Conservation (phyloP, 257 asterid genomes). For the Rehmannia glutinosa region DNA sequence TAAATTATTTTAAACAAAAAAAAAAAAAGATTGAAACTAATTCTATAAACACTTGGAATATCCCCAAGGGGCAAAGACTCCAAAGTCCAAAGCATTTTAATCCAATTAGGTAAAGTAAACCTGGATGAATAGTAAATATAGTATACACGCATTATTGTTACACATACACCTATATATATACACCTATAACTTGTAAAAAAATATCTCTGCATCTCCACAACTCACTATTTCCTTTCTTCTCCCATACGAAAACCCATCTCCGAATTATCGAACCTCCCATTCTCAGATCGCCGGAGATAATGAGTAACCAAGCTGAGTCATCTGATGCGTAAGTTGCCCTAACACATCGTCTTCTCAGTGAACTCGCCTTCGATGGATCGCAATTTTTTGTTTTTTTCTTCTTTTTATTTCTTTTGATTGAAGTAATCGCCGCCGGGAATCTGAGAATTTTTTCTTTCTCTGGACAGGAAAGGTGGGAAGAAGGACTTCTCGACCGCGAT, state of each 20-base stretch:
- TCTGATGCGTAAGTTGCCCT: constrained; percentile 66
- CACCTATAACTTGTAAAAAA: neutral
- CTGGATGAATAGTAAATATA: too few species aligned
- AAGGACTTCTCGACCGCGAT: constrained; percentile 86
- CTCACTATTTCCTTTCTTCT: neutral
- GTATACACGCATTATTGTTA: too few species aligned
- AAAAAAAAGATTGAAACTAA: too few species aligned
- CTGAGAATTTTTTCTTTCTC: neutral
- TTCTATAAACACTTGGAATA: too few species aligned
- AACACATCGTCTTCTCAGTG: neutral
- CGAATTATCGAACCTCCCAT: neutral
- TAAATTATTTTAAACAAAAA: too few species aligned
- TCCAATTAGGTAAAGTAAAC: too few species aligned
- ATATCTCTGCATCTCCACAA: neutral
- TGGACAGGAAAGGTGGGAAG: constrained; percentile 57
- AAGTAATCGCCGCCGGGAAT: constrained; percentile 9
- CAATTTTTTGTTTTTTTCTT: too few species aligned
- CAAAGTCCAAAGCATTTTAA: too few species aligned
- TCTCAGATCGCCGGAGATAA: constrained; percentile 39
- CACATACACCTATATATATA: neutral
- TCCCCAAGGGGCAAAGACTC: too few species aligned
- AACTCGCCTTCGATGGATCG: neutral
- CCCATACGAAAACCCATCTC: constrained; percentile 7
- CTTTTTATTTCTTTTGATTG: neutral
- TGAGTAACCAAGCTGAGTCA: constrained; percentile 73